Percentiles rank a stretch among this genome's conserved stretches.
These are phyloP conservation scores for Phoenix dactylifera DNA, from an alignment of 176 grass and related monocot species.

Conservation along the genomic window DNA sequence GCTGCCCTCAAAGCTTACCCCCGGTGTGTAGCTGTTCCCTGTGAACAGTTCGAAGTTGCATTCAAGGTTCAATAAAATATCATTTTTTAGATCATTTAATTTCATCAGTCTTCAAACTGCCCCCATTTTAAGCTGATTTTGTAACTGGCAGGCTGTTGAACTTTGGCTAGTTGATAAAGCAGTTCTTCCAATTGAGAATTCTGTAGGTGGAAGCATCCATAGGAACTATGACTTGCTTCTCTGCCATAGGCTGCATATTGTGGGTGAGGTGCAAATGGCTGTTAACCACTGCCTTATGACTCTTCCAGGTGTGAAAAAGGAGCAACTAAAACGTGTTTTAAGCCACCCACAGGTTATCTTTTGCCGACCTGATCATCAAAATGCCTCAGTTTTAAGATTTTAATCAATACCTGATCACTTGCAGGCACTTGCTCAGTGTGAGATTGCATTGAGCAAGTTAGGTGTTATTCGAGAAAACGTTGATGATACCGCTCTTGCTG, in stretches of 20 bases:
- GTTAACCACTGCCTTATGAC: constrained; percentile 48
- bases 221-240: constrained; percentile 57
- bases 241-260: constrained; percentile 43
- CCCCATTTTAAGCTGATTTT: constrained; percentile 2
- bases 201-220: constrained; percentile 49
- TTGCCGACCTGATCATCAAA: neutral
- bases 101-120: too few species aligned
- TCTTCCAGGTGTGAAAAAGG: constrained; percentile 32
- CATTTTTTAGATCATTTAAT: too few species aligned
- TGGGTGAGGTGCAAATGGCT: constrained; percentile 46
- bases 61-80: constrained; percentile 29
- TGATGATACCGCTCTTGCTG: constrained; percentile 36
- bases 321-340: constrained; percentile 33
- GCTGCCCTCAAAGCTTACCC: constrained; percentile 48
- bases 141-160: constrained; percentile 43
- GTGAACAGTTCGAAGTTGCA: constrained; percentile 40
- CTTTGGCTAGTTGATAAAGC: constrained; percentile 43
- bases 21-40: constrained; percentile 37
- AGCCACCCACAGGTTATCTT: constrained; percentile 44
- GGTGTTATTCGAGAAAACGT: constrained; percentile 33
- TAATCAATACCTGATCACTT: neutral
- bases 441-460: constrained; percentile 30
- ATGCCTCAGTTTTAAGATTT: neutral
- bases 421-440: constrained; percentile 52
- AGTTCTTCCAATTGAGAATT: constrained; percentile 61